Evolutionary conservation across 202 grass and related monocot genomes (phyloP).

Genomic region (Eragrostis tef): DNA sequence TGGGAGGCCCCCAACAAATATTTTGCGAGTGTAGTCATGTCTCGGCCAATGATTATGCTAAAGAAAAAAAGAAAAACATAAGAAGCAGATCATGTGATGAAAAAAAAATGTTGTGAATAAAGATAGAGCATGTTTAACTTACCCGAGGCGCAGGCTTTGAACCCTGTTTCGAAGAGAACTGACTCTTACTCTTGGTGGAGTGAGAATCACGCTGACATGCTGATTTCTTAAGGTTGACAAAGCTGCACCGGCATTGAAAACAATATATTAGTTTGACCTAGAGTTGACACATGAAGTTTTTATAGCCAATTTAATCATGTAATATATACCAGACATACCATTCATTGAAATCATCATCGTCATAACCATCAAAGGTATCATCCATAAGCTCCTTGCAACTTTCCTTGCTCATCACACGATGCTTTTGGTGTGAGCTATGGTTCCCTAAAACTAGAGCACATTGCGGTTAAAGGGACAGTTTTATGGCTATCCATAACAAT

Average conservation of each 20-base stretch:
- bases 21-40: conserved; percentile 66
- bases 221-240: conserved; percentile 40
- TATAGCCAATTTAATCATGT: conserved; percentile 15
- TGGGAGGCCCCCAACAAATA: conserved; percentile 69
- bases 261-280: neutral
- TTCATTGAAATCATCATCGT: conserved; percentile 42
- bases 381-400: conserved; percentile 51
- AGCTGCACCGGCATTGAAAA: conserved; percentile 41
- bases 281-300: conserved; percentile 7
- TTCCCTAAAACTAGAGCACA: conserved; percentile 38
- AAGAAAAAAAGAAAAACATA: conserved; percentile 25
- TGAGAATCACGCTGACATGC: conserved; percentile 35
- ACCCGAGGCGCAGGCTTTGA: conserved; percentile 49
- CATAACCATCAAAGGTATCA: conserved; percentile 47
- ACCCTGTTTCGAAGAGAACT: conserved; percentile 44
- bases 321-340: conserved; percentile 36
- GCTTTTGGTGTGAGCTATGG: conserved; percentile 44
- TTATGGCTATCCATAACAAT: neutral
- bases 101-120: neutral
- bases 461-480: conserved; percentile 31
- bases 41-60: conserved; percentile 54
- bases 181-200: conserved; percentile 54
- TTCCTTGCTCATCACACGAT: conserved; percentile 39
- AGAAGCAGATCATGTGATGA: conserved; percentile 18
- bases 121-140: conserved; percentile 33